These are phyloP conservation scores for Solanum chilense DNA, from an alignment of 257 asterid genomes.

Conservation along the genomic window DNA sequence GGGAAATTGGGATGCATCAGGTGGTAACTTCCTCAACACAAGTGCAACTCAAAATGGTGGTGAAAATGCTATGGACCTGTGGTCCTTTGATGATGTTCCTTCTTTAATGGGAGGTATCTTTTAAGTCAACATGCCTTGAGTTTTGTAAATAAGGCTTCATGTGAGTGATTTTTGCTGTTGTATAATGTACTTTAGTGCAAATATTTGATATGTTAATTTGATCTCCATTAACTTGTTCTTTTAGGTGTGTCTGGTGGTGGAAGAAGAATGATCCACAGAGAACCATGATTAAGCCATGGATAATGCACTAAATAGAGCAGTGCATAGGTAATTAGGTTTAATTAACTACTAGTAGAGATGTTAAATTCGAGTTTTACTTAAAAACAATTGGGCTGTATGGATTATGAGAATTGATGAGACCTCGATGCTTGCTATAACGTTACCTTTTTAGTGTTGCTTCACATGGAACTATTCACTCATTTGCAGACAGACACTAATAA, in stretches of 20 bases:
- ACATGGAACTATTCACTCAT: not conserved
- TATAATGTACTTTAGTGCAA: not conserved
- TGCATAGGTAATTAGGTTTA: constrained; percentile 26
- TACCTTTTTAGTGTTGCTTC: not conserved
- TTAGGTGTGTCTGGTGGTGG: not conserved
- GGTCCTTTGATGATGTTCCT: constrained; percentile 64
- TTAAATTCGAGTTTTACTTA: not conserved
- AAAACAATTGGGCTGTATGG: constrained; percentile 11
- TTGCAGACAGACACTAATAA: not conserved
- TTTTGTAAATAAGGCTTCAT: constrained; percentile 74
- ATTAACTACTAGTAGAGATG: constrained; percentile 14
- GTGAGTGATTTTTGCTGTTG: constrained; percentile 26
- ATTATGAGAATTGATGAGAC: not conserved
- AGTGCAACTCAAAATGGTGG: constrained; percentile 45
- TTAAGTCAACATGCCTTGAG: constrained; percentile 16
- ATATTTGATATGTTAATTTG: not conserved
- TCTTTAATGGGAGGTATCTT: constrained; percentile 44
- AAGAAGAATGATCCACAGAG: constrained; percentile 10
- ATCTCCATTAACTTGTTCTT: not conserved
- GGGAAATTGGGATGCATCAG: constrained; percentile 67
- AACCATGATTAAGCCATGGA: constrained; percentile 55
- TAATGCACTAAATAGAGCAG: constrained; percentile 25
- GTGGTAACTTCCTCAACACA: constrained; percentile 59
- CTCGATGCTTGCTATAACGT: not conserved
- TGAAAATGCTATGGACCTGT: constrained; percentile 52